Evolutionary conservation across 345 rosid species (phyloP), one percentile per base, ranked within the genome.

Genomic region (Carallia brachiata): DNA sequence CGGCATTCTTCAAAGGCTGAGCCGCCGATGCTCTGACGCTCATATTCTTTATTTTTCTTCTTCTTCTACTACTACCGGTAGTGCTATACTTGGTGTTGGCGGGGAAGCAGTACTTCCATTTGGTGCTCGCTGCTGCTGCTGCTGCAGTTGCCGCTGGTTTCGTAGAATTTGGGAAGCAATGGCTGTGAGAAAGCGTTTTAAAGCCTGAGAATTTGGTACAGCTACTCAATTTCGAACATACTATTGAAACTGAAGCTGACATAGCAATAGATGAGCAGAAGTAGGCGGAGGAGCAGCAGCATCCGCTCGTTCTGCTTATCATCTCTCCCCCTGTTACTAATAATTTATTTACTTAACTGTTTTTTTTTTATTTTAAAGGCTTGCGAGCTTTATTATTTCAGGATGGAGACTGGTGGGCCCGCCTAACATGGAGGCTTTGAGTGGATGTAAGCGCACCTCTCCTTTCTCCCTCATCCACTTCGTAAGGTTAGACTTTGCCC

Each of bases 1-100:
- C 96, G 28, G 97, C 92, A 70, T 94, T 85, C 80, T 80, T 79
- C 68, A 94, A 83, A 44, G 95, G 93, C 77, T 84, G 86, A 3
- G 96, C 82, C 6, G 70, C 52, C 7, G 92, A 74, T 48, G 85
- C 90, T 56, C 77, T 76, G 23, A 84, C 52, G 5, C 72, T 79
- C 28, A 77, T 58, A 63, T 17, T 63, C 60, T 74, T 80, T 89
- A 76, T 87, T 73, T 78, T 80, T 23, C 73, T 75, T 18, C 28
- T 62, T 44, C 19, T 77, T 47, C 75, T 37, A 56, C n/a, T 47
- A 13, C 47, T 6, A 66, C 73, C 67, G 34, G 67, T 40, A 27
- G 12, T 18, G 19, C 62, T 0, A 6, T 9, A 56, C 31, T 6
- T 9, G 28, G 32, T 2, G 32, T 12, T 23, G 50, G 50, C 3